phyloP scores from a whole-genome alignment of 495 filamentous ascomycete genomes.

The Geoglossum glabrum region DNA sequence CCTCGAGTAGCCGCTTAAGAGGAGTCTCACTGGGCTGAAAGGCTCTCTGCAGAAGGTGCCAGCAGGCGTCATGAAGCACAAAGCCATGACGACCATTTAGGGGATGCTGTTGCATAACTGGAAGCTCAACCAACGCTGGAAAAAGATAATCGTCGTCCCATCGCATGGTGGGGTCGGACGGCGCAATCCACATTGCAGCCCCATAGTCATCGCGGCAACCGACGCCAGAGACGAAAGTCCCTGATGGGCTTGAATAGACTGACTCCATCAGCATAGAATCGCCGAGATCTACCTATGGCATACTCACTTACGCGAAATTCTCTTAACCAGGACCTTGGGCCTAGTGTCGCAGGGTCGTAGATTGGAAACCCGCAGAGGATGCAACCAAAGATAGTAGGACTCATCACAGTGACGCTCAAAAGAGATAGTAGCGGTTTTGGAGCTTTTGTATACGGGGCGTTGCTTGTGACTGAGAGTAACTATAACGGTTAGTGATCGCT shows the following conservation, averaged over 20 bases:
- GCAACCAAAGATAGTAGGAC: background rate
- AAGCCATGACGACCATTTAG: slow-evolving; percentile 1
- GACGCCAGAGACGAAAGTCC: slow-evolving; percentile 4
- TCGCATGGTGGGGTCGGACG: background rate
- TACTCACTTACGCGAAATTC: slow-evolving; percentile 4
- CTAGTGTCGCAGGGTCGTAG: background rate
- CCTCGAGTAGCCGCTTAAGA: slow-evolving; percentile 2
- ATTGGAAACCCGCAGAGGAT: slow-evolving; percentile 4
- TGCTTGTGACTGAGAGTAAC: background rate
- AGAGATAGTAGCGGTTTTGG: background rate
- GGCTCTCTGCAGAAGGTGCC: background rate
- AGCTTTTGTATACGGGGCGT: background rate
- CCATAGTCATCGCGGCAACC: slow-evolving; percentile 3
- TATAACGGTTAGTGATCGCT: background rate
- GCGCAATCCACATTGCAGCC: background rate
- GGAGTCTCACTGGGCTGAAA: slow-evolving; percentile 1
- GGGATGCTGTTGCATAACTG: slow-evolving; percentile 3
- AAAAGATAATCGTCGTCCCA: slow-evolving; percentile 3
- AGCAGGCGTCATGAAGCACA: background rate
- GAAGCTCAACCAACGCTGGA: background rate
- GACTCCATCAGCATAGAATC: slow-evolving; percentile 1
- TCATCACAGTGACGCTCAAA: background rate
- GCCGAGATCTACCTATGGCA: slow-evolving; percentile 1
- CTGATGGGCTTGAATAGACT: slow-evolving; percentile 2
- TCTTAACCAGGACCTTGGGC: slow-evolving; percentile 1